A percentile compares a stretch with the other conserved stretches of the same genome.
Evolutionary conservation across 1,284 basidiomycete genomes (phyloP).

Genomic region (Fomitopsis palustris): DNA sequence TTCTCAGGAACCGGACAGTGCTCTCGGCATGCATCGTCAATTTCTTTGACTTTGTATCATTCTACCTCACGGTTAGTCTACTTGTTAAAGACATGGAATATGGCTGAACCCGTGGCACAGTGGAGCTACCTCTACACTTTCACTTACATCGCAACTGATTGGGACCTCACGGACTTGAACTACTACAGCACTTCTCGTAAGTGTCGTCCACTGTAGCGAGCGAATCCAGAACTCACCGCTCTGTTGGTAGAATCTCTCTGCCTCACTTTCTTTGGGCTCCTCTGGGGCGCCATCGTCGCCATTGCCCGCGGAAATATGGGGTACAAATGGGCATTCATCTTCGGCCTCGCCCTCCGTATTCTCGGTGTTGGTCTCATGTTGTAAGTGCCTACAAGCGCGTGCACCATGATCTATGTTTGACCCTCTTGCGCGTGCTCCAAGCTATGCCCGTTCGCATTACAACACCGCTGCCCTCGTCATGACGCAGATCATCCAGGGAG

Average conservation of each 20-base stretch:
- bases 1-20: conserved; percentile 56
- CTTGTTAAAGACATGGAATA: background rate
- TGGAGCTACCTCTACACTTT: conserved; percentile 56
- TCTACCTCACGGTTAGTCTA: conserved; percentile 43
- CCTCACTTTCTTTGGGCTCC: conserved; percentile 2
- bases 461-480: conserved; percentile 51
- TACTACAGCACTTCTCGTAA: conserved; percentile 3
- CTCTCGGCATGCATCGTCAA: conserved; percentile 62
- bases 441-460: conserved; percentile 2
- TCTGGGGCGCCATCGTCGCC: background rate
- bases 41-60: conserved; percentile 71
- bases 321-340: conserved; percentile 37
- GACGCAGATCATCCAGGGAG: conserved; percentile 74
- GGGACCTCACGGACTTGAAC: conserved; percentile 25
- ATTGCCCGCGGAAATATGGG: background rate
- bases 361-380: conserved; percentile 72
- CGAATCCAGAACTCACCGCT: background rate
- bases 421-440: background rate
- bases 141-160: conserved; percentile 56
- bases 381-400: conserved; percentile 26
- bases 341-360: conserved; percentile 66
- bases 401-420: background rate
- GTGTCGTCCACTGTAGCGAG: background rate
- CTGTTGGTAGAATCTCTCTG: background rate
- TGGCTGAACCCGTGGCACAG: background rate